These are phyloP conservation scores for Clitopilus passeckerianus DNA, from an alignment of 768 basidiomycete genomes.

Conservation along the genomic window DNA sequence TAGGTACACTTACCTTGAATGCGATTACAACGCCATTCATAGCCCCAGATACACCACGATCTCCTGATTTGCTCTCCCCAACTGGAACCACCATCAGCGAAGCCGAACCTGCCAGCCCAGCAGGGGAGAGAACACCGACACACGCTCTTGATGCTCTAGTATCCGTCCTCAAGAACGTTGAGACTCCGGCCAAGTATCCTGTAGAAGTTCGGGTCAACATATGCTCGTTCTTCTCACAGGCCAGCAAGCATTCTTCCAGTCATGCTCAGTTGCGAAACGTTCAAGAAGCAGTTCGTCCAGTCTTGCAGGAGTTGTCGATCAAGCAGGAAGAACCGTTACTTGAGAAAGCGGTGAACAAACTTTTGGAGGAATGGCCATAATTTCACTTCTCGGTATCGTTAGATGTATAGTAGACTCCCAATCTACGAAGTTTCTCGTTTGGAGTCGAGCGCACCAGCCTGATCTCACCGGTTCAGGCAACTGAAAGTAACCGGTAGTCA, in stretches of 20 bases:
- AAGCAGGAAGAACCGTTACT: constrained; percentile 27
- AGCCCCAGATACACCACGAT: not conserved
- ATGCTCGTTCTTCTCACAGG: constrained; percentile 65
- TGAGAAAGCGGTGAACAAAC: constrained; percentile 29
- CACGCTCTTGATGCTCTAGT: constrained; percentile 68
- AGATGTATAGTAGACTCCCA: not conserved
- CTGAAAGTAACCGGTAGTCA: not conserved
- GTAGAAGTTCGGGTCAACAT: constrained; percentile 74
- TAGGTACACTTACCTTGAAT: constrained; percentile 61
- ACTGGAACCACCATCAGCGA: not conserved
- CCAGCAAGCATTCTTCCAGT: constrained; percentile 48
- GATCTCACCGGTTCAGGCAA: too few relatives aligned
- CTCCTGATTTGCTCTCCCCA: not conserved
- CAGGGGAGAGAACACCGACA: not conserved
- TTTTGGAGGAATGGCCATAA: constrained; percentile 36
- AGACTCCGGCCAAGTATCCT: constrained; percentile 55
- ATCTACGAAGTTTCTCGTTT: too few relatives aligned
- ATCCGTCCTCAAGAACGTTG: constrained; percentile 52
- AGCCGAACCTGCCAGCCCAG: not conserved
- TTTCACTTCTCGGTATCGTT: not conserved
- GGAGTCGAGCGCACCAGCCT: too few relatives aligned
- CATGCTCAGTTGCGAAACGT: constrained; percentile 40
- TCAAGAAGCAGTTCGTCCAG: constrained; percentile 44
- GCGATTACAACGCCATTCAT: constrained; percentile 47
- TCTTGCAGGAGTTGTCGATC: constrained; percentile 42